Percentiles rank a stretch among this genome's conserved stretches.
These are phyloP conservation scores for Colletotrichum tanaceti DNA, from an alignment of 2,329 filamentous ascomycete species.

Conservation along the genomic window DNA sequence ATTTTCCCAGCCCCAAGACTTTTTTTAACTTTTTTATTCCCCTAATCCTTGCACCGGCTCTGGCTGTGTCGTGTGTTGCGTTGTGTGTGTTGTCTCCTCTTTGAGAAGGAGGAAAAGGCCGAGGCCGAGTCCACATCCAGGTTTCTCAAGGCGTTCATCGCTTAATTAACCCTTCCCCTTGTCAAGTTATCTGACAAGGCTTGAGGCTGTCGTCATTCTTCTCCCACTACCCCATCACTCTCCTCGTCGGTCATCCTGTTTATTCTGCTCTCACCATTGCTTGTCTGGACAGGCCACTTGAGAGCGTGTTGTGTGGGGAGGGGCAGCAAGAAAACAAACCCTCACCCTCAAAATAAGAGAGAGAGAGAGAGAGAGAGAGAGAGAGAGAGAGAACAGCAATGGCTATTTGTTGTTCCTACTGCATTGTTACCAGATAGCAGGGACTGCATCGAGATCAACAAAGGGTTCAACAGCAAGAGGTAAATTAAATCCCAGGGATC, in stretches of 20 bases:
- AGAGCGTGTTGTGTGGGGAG: conserved; percentile 28
- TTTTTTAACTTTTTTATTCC: not conserved
- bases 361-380: not conserved
- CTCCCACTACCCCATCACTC: conserved; percentile 25
- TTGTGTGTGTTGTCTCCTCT: not conserved
- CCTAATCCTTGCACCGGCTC: not conserved
- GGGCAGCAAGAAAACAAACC: not conserved
- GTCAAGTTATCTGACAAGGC: conserved; percentile 10
- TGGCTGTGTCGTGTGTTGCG: not conserved
- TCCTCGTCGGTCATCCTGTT: conserved; percentile 2
- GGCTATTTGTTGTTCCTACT: conserved; percentile 20
- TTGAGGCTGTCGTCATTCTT: conserved; percentile 36
- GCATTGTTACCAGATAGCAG: not conserved
- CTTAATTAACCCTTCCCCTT: conserved; percentile 36
- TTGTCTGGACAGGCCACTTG: not conserved
- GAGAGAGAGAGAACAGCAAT: not conserved
- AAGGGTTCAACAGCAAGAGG: conserved; percentile 25
- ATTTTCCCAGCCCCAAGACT: not conserved
- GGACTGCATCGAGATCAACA: conserved; percentile 27
- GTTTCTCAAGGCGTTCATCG: conserved; percentile 21
- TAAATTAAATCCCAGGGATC: conserved; percentile 1
- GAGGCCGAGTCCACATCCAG: conserved; percentile 3
- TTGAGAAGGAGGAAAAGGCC: conserved; percentile 7
- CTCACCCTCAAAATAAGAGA: too few species aligned
- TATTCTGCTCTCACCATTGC: conserved; percentile 14